Percentiles rank a stretch among this genome's conserved stretches.
These are phyloP conservation scores for Nicotiana undulata DNA, from an alignment of 257 asterid genomes.

Conservation along the genomic window DNA sequence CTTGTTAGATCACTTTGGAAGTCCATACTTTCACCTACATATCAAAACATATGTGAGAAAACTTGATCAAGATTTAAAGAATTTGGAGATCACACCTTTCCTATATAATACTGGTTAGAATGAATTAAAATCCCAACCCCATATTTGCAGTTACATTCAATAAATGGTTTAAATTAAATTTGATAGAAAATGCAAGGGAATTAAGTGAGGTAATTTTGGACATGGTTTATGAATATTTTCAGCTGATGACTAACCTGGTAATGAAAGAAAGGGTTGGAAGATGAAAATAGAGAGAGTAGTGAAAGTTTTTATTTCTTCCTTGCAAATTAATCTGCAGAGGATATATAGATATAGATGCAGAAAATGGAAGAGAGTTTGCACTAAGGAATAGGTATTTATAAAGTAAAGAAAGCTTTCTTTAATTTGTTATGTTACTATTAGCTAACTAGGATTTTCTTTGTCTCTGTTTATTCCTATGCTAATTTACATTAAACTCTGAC, in stretches of 20 bases:
- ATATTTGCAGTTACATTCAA: not conserved
- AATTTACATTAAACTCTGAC: not conserved
- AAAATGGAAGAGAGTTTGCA: slow-evolving; percentile 37
- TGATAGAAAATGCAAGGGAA: slow-evolving; percentile 2
- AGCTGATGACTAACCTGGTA: slow-evolving; percentile 17
- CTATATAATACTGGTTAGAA: too few species aligned
- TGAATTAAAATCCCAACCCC: not conserved
- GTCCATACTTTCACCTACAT: slow-evolving; percentile 35
- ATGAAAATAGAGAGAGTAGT: slow-evolving; percentile 10
- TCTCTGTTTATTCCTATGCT: not conserved
- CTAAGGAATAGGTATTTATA: slow-evolving; percentile 37
- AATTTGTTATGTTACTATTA: slow-evolving; percentile 3
- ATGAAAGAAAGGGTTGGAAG: slow-evolving; percentile 13
- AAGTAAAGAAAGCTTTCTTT: slow-evolving; percentile 16
- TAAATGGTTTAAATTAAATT: slow-evolving; percentile 9
- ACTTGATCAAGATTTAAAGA: not conserved
- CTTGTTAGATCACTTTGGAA: slow-evolving; percentile 52
- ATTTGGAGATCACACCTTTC: slow-evolving; percentile 1
- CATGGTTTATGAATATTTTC: not conserved
- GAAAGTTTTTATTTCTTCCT: slow-evolving; percentile 13
- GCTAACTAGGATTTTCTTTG: slow-evolving; percentile 3
- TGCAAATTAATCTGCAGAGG: slow-evolving; percentile 20
- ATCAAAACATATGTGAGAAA: not conserved
- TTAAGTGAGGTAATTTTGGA: not conserved
- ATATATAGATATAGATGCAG: slow-evolving; percentile 25